Evolutionary conservation across 2,329 filamentous ascomycete genomes (phyloP).

Genomic region (Coniochaeta pulveracea): DNA sequence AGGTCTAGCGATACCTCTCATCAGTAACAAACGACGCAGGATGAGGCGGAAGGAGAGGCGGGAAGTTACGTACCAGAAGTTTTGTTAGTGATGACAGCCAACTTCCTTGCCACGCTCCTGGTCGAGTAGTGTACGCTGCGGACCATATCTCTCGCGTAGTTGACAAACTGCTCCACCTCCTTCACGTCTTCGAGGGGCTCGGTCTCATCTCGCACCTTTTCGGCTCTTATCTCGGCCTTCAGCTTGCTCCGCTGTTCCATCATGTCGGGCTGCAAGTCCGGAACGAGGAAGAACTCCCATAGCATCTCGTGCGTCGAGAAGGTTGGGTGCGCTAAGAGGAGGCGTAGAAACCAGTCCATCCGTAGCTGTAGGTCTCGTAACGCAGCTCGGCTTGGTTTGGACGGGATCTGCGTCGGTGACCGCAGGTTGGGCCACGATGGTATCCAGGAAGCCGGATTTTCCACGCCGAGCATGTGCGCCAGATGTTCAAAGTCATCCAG

Average conservation of each 20-base stretch:
- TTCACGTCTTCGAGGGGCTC: slow-evolving; percentile 72
- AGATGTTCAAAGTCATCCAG: slow-evolving; percentile 86
- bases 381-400: slow-evolving; percentile 77
- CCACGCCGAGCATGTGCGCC: slow-evolving; percentile 68
- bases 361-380: slow-evolving; percentile 79
- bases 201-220: slow-evolving; percentile 82
- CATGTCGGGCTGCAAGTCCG: slow-evolving; percentile 81
- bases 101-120: slow-evolving; percentile 68
- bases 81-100: slow-evolving; percentile 60
- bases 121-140: slow-evolving; percentile 75
- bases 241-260: slow-evolving; percentile 80
- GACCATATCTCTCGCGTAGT: slow-evolving; percentile 82
- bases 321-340: slow-evolving; percentile 77
- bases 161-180: slow-evolving; percentile 88
- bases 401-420: slow-evolving; percentile 86
- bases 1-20: slow-evolving; percentile 47
- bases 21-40: slow-evolving; percentile 15
- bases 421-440: slow-evolving; percentile 67
- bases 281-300: slow-evolving; percentile 98
- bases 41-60: not conserved
- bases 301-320: slow-evolving; percentile 95
- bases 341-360: slow-evolving; percentile 79
- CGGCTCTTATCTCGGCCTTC: slow-evolving; percentile 72
- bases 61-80: slow-evolving; percentile 36
- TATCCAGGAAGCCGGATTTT: slow-evolving; percentile 93